Evolutionary conservation across 2,329 filamentous ascomycete genomes (phyloP), one percentile per base, ranked within the genome.

Genomic region (Rutstroemia sp.): DNA sequence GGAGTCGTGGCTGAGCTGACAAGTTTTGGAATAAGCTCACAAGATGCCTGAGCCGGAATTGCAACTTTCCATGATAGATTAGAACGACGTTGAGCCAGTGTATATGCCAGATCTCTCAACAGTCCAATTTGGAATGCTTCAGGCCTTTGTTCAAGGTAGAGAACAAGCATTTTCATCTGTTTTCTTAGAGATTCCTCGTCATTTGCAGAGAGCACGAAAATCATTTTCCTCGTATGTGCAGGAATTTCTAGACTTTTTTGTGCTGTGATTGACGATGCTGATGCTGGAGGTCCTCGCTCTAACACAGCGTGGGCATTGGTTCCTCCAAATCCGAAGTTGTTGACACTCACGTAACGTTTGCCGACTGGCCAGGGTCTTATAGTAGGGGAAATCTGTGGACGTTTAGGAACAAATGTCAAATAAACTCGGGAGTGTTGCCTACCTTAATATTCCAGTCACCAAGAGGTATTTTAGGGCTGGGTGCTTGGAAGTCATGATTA

Each of bases 331-430:
- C 68, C 67, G 52, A 69, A 70, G 19, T 63, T 66, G 51, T 70
- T 70, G 45, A 70, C 55, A 59, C 76, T 78, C 57, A 78, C 72
- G 61, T 74, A 76, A 59, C 74, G 75, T 70, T 79, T 79, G 45
- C 54, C 58, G 30, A 58, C 42, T 14, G 65, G 64, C 65, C 65
- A 68, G 6, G 64, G 63, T 5, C 59, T 42, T 47, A 62, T 61
- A 5, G 51, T 50, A 17, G 36, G 62, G 1, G 63, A 61, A 17
- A 66, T 57, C 57, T 65, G 23, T 23, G 23, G 23, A 23, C 23
- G 3, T 23, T 23, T 23, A 23, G 23, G 1, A 23, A 23, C 3
- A 23, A 23, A 4, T 4, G 23, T 23, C 23, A 23, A 3, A 23
- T 23, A 23, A 23, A 23, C 23, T 23, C 23, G 72, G 5, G 23